phyloP scores from a whole-genome alignment of 305 asterid species.

The Ilex paraguariensis region DNA sequence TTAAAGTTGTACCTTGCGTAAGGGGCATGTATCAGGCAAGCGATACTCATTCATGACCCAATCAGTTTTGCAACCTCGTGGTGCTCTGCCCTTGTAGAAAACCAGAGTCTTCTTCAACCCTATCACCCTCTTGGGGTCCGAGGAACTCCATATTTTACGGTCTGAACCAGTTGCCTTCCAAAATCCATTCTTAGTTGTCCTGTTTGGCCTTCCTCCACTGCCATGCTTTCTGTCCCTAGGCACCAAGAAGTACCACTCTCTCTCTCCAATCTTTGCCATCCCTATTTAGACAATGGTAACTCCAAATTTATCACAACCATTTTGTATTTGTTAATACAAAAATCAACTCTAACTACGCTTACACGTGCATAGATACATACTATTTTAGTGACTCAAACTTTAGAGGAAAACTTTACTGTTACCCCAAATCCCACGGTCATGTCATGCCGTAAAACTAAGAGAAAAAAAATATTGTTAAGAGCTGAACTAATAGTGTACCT shows the following conservation, averaged over 20 bases:
- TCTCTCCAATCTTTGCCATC: constrained; percentile 68
- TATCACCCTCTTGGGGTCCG: constrained; percentile 37
- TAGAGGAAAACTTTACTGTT: too few relatives aligned
- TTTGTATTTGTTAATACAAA: too few relatives aligned
- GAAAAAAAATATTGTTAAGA: too few relatives aligned
- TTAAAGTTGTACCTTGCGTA: constrained; percentile 25
- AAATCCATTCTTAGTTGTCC: constrained; percentile 66
- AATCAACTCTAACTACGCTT: too few relatives aligned
- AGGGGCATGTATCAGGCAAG: constrained; percentile 42
- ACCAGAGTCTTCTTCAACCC: constrained; percentile 78
- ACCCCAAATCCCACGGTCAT: too few relatives aligned
- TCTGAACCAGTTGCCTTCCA: constrained; percentile 96
- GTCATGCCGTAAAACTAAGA: too few relatives aligned
- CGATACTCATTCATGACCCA: constrained; percentile 94
- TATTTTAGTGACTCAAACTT: too few relatives aligned
- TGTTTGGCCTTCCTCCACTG: constrained; percentile 70
- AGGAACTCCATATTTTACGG: constrained; percentile 36
- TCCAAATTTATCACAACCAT: too few relatives aligned
- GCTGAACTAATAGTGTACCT: constrained; percentile 24
- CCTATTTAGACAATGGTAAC: constrained; percentile 23
- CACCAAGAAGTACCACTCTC: constrained; percentile 84
- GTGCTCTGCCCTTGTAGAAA: constrained; percentile 77
- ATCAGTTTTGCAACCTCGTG: constrained; percentile 75
- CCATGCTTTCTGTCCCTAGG: constrained; percentile 60
- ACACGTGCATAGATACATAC: too few relatives aligned